Base-by-base conservation (phyloP, 106 monocot species). In the Dactylorhiza incarnata region DNA sequence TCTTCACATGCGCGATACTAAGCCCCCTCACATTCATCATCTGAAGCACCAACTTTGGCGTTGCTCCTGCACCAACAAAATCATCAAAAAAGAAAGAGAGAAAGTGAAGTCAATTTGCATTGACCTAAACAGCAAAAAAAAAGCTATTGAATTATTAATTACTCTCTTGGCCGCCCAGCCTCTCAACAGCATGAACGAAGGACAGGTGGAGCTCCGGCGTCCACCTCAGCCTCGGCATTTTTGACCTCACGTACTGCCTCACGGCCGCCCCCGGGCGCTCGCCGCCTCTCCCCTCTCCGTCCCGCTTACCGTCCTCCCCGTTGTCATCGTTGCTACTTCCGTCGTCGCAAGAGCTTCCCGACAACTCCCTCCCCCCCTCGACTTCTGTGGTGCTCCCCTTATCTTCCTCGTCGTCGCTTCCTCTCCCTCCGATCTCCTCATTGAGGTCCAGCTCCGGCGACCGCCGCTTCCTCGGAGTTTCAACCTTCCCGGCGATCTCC, bases 131-230 rank as follows among this genome's bases (percentile, higher is more conserved):
- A 19, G 6, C n/a, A 20, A 58, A 59, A 19, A 59, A 59, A 23
- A 26, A 45, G 11, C 15, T 9, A 46, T 5, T 52, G 3, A 61
- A 56, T 62, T 44, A 17, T 43, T 49, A 74, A 75, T 83, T 79
- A 91, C 91, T 84, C 77, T 91, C 91, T 86, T 88, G 88, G 46
- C 91, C 91, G 6, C 91, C 91, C 2, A 91, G 86, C 76, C 86
- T 71, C 73, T 92, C 92, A 12, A 92, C 86, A 24, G 92, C 92
- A 53, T 82, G 84, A 69, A 92, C 78, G 58, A 92, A 92, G 59
- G 84, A 72, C 11, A 78, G 76, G 74, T 92, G 92, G 74, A 92
- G 89, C 78, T 92, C 89, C 0, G 89, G 89, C 2, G 89, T 89
- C 92, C 92, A 92, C 29, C 86, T 75, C 4, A 92, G 71, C 54